A percentile compares a stretch with the other conserved stretches of the same genome.
phyloP scores from a whole-genome alignment of 345 rosid species.

The Syzygium aromaticum region DNA sequence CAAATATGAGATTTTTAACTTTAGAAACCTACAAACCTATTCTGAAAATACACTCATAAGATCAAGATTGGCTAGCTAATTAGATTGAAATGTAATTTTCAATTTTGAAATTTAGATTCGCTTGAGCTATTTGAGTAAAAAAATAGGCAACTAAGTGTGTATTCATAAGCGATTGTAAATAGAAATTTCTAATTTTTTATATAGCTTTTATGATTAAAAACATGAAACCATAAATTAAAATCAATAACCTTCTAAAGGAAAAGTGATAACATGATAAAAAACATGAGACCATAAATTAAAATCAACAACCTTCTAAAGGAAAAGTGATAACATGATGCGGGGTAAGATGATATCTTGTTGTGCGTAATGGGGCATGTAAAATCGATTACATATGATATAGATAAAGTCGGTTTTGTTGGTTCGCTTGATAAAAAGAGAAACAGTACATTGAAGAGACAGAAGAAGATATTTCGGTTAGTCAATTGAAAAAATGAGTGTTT shows the following conservation, averaged over 20 bases:
- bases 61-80: background rate
- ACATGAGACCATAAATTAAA: background rate
- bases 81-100: background rate
- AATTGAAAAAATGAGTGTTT: background rate
- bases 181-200: background rate
- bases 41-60: background rate
- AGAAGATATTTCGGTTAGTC: background rate
- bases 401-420: background rate
- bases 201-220: background rate
- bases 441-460: background rate
- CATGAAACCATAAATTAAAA: background rate
- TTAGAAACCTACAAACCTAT: background rate
- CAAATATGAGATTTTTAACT: background rate
- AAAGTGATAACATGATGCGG: background rate
- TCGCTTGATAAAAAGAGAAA: background rate
- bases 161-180: background rate
- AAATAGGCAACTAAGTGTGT: background rate
- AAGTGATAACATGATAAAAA: background rate
- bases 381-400: background rate
- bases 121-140: background rate
- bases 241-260: background rate
- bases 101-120: background rate
- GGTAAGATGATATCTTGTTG: background rate
- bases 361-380: background rate
- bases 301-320: background rate